A percentile compares a stretch with the other conserved stretches of the same genome.
Conservation (phyloP, 345 rosid species). For the Euphorbia pulcherrima region DNA sequence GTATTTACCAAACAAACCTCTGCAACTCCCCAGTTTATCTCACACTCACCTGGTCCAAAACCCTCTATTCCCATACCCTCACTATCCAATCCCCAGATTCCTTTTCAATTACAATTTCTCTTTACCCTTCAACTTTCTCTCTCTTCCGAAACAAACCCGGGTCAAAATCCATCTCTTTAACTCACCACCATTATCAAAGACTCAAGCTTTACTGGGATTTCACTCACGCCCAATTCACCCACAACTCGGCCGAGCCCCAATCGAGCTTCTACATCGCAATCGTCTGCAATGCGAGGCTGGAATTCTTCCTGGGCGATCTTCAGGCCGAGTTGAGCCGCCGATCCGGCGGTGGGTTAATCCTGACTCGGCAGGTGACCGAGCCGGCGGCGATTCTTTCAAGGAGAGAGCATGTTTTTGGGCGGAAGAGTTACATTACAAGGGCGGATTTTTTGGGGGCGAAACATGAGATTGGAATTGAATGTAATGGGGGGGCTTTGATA, state of each 20-base stretch:
- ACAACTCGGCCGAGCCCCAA: constrained; percentile 50
- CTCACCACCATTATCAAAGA: constrained; percentile 36
- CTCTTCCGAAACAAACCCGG: constrained; percentile 44
- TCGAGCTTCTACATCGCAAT: constrained; percentile 45
- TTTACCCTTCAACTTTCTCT: constrained; percentile 41
- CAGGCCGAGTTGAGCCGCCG: constrained; percentile 28
- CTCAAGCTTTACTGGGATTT: constrained; percentile 60
- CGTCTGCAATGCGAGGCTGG: constrained; percentile 36
- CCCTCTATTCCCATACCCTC: constrained; percentile 43
- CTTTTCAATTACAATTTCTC: constrained; percentile 47
- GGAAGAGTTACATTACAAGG: constrained; percentile 32
- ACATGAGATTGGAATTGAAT: constrained; percentile 46
- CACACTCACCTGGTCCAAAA: constrained; percentile 53
- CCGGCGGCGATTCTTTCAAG: constrained; percentile 33
- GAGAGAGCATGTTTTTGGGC: constrained; percentile 54
- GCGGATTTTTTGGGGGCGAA: constrained; percentile 46
- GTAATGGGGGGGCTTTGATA: constrained; percentile 35
- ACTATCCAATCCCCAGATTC: constrained; percentile 41
- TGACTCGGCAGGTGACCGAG: constrained; percentile 22
- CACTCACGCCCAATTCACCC: constrained; percentile 39
- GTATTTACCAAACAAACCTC: constrained; percentile 42
- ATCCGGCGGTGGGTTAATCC: constrained; percentile 22
- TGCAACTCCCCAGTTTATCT: constrained; percentile 36
- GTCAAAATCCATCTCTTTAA: constrained; percentile 46
- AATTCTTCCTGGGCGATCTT: constrained; percentile 51